Evolutionary conservation across 1,284 basidiomycete species (phyloP).

Genomic region (Marasmius sp.): DNA sequence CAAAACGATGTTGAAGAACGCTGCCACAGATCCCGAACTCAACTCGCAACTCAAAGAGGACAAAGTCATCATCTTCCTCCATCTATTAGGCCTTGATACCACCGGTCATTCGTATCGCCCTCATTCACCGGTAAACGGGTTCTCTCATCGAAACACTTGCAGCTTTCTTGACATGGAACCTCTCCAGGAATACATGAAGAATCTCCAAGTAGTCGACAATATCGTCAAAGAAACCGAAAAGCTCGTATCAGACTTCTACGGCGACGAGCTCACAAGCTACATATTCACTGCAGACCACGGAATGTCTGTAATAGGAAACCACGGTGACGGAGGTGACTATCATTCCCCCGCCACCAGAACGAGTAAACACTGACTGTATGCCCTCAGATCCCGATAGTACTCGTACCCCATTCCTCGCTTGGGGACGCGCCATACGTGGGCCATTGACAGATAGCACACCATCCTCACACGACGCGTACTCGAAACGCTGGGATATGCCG

Average conservation of each 20-base stretch:
- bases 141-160: not conserved
- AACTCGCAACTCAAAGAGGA: slow-evolving; percentile 50
- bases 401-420: slow-evolving; percentile 81
- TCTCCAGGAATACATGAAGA: slow-evolving; percentile 79
- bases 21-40: slow-evolving; percentile 51
- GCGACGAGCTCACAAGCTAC: slow-evolving; percentile 71
- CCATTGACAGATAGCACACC: slow-evolving; percentile 45
- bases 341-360: not conserved
- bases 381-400: slow-evolving; percentile 82
- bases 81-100: slow-evolving; percentile 84
- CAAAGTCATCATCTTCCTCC: slow-evolving; percentile 80
- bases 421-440: slow-evolving; percentile 77
- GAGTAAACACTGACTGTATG: not conserved
- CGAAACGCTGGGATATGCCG: slow-evolving; percentile 57
- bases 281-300: slow-evolving; percentile 91
- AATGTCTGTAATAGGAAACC: slow-evolving; percentile 88
- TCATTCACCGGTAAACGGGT: slow-evolving; percentile 59
- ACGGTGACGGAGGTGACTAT: slow-evolving; percentile 80
- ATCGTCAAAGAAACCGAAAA: slow-evolving; percentile 73
- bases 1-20: slow-evolving; percentile 58
- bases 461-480: slow-evolving; percentile 71
- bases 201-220: slow-evolving; percentile 79
- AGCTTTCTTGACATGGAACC: not conserved
- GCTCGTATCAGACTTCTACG: slow-evolving; percentile 66
- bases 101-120: slow-evolving; percentile 89